phyloP scores from a whole-genome alignment of 805 yeast species.

The Isabelozyma rhagii region DNA sequence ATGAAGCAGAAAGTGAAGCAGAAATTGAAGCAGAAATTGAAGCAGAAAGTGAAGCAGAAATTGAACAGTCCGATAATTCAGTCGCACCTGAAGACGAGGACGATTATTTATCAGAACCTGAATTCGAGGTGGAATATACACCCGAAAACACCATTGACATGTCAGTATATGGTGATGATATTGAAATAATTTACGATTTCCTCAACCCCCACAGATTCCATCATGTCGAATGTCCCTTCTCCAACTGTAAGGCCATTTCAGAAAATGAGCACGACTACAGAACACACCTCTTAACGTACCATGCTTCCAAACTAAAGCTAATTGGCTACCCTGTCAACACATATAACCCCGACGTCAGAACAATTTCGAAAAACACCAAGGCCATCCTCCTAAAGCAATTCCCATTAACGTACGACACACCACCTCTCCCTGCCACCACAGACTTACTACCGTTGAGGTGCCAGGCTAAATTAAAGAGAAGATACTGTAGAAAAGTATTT shows the following conservation, averaged over 20 bases:
- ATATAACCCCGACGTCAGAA: neutral
- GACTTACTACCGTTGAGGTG: slow-evolving; percentile 17
- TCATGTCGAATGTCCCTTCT: slow-evolving; percentile 23
- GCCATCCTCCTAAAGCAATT: slow-evolving; percentile 9
- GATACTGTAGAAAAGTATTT: slow-evolving; percentile 13
- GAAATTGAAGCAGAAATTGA: too few species aligned
- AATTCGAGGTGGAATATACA: neutral
- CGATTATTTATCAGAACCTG: neutral
- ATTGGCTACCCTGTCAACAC: slow-evolving; percentile 24
- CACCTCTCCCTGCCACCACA: slow-evolving; percentile 17
- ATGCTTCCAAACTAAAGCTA: slow-evolving; percentile 10
- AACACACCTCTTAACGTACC: slow-evolving; percentile 21
- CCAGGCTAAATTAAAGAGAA: slow-evolving; percentile 4
- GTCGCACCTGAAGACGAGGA: neutral
- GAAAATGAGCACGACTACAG: slow-evolving; percentile 24
- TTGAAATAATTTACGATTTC: neutral
- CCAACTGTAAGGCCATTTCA: slow-evolving; percentile 22
- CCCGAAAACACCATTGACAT: neutral
- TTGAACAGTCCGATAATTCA: neutral
- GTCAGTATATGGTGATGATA: neutral
- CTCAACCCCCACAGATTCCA: neutral
- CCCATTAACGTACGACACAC: slow-evolving; percentile 20
- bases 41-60: neutral
- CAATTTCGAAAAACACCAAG: slow-evolving; percentile 1
- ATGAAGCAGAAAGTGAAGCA: too few species aligned